These are phyloP conservation scores for Fraxinus platypoda DNA, from an alignment of 305 asterid species.

Conservation along the genomic window DNA sequence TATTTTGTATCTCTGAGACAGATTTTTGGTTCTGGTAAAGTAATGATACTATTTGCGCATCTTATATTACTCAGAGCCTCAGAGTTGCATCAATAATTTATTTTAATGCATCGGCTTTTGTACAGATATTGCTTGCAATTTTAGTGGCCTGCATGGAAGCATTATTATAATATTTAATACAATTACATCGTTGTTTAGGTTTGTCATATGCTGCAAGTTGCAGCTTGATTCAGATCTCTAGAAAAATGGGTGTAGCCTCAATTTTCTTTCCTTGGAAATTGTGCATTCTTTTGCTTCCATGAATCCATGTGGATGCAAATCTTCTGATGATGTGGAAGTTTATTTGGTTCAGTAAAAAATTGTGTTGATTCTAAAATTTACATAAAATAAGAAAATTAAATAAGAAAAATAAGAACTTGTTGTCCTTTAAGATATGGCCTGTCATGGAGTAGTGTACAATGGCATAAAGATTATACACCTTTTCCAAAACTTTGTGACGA, in stretches of 20 bases:
- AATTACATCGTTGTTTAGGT: background rate
- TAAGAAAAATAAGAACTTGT: background rate
- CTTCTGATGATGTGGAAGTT: background rate
- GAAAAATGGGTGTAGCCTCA: background rate
- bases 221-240: background rate
- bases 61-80: background rate
- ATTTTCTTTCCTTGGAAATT: background rate
- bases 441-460: background rate
- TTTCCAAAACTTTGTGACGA: slow-evolving; percentile 3
- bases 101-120: background rate
- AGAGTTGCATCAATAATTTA: background rate
- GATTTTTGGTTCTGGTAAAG: background rate
- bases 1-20: background rate
- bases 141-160: background rate
- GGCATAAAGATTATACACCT: background rate
- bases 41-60: background rate
- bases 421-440: background rate
- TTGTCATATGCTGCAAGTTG: background rate
- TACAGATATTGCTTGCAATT: background rate
- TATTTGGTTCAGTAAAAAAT: background rate
- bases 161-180: background rate
- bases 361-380: background rate
- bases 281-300: background rate
- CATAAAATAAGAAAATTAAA: background rate
- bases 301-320: background rate